Evolutionary conservation across 345 rosid genomes (phyloP).

Genomic region (Microcos paniculata): DNA sequence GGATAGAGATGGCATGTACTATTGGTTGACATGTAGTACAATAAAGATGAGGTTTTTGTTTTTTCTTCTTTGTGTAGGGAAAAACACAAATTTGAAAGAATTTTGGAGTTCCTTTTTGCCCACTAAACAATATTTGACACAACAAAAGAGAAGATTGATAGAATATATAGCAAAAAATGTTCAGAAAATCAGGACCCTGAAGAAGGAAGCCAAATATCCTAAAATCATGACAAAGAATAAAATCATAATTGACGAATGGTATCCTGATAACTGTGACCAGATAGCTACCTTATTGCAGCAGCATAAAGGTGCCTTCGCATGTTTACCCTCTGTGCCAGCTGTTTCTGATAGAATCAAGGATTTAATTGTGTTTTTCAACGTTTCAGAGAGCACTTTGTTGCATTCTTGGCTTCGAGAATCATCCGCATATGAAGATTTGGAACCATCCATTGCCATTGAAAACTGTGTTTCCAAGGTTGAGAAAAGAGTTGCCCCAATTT

Average conservation of each 20-base stretch:
- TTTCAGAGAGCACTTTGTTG: conserved; percentile 47
- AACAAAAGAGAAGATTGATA: neutral
- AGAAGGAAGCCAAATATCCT: conserved; percentile 44
- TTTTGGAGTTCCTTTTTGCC: neutral
- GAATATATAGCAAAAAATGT: conserved; percentile 10
- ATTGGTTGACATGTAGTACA: neutral
- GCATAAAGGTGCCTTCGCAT: conserved; percentile 29
- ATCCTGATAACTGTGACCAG: conserved; percentile 54
- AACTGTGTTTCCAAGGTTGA: conserved; percentile 59
- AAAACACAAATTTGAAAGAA: neutral
- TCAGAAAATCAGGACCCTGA: conserved; percentile 34
- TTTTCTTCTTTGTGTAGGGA: neutral
- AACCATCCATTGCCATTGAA: conserved; percentile 30
- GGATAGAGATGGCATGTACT: neutral
- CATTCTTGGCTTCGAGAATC: conserved; percentile 41
- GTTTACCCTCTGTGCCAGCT: conserved; percentile 24
- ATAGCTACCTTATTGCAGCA: conserved; percentile 76
- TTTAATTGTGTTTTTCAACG: conserved; percentile 39
- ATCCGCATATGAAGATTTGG: conserved; percentile 24
- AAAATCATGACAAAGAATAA: conserved; percentile 39
- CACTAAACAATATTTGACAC: conserved; percentile 4
- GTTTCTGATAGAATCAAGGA: conserved; percentile 42
- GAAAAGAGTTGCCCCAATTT: conserved; percentile 57
- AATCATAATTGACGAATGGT: conserved; percentile 40
- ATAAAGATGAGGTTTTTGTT: neutral